Evolutionary conservation across 371 early-diverging fungal species (phyloP), one percentile per base, ranked within the genome.

Genomic region (Mucor mucedo): DNA sequence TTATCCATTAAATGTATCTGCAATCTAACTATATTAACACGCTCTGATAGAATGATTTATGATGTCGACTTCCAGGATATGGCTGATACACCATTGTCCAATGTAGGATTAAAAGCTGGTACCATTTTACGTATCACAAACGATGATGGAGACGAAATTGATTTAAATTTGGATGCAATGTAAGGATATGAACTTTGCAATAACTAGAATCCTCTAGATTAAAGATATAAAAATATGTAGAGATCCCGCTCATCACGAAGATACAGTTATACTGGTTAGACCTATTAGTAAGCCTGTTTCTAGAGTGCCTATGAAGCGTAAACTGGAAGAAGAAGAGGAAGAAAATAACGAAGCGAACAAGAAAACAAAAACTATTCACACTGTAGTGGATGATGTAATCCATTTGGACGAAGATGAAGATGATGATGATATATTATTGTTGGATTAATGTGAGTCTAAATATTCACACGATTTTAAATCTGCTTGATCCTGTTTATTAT

Each of bases 1-100:
- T 21, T 21, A 2, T 45, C 4, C 16, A 5, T 47, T 47, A 2
- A 21, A 6, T 47, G 47, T 21, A 21, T 21, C 1, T 47, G 21
- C 21, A 8, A n/a, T 39, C 40, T 9, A 42, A 4, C 4, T 21
- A 21, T 47, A 21, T 21, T 47, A 5, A 47, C 47, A 16, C 7
- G 8, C 4, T 47, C 21, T 3, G 21, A 4, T 55, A 89, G 92
- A 62, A 72, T 95, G 29, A 69, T 98, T 35, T 95, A 95, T 62
- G 99, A 98, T 68, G 79, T 86, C 11, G 98, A 98, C 47, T 93
- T 90, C 62, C 95, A 95, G 29, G 97, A 97, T 50, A 94, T 94
- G 60, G 66, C 84, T 3, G 76, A 73, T 1, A 69, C 64, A 49
- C 66, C 89, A 0, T 73, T 97, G 47, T 73, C 69, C 4, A 79